Evolutionary conservation across 208 protist species (phyloP).

Genomic region (Trypanosoma platydactyli): DNA sequence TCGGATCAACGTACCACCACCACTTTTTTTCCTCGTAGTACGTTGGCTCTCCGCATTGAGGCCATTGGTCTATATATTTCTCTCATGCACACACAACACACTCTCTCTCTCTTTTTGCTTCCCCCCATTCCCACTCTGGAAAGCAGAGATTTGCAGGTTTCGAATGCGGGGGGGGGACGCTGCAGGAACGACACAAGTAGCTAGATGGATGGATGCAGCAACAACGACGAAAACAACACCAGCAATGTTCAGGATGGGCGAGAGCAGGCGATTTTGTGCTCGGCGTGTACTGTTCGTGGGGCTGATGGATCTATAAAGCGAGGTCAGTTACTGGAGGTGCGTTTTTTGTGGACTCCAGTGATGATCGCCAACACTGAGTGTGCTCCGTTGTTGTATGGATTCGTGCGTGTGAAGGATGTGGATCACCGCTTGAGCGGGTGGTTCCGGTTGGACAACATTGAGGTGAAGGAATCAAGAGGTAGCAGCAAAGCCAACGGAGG

Average conservation of each 20-base stretch:
- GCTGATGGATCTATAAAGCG: background rate
- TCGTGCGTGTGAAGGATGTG: constrained; percentile 74
- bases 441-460: constrained; percentile 59
- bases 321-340: constrained; percentile 63
- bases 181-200: too few relatives aligned
- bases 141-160: too few relatives aligned
- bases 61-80: too few relatives aligned
- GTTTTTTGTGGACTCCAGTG: constrained; percentile 51
- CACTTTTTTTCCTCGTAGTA: too few relatives aligned
- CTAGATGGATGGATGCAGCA: too few relatives aligned
- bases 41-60: too few relatives aligned
- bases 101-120: too few relatives aligned
- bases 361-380: background rate
- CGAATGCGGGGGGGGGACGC: too few relatives aligned
- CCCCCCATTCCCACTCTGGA: too few relatives aligned
- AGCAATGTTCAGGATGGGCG: constrained; percentile 2
- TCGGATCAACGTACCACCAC: too few relatives aligned
- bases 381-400: constrained; percentile 43
- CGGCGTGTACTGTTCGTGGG: constrained; percentile 30
- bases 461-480: constrained; percentile 38
- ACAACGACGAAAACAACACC: constrained; percentile 3
- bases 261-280: constrained; percentile 19
- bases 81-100: too few relatives aligned
- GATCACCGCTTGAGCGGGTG: constrained; percentile 81
- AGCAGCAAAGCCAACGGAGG: background rate